These are phyloP conservation scores for Geranium incanum DNA, from an alignment of 441 rosid species.

Conservation along the genomic window DNA sequence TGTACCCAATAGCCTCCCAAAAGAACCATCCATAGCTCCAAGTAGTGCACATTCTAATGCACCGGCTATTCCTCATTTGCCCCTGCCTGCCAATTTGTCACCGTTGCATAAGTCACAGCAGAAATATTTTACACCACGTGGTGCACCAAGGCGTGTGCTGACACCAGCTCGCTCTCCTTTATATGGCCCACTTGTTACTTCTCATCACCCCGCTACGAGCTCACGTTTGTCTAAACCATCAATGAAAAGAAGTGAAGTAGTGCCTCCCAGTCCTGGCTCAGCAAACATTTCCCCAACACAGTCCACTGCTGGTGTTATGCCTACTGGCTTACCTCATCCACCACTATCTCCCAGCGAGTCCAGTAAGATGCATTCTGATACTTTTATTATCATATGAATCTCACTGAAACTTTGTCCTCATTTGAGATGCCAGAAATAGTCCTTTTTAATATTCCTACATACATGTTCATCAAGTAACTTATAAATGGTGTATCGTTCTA, in stretches of 20 bases:
- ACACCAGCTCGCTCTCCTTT: conserved; percentile 50
- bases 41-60: conserved; percentile 29
- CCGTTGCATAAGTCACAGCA: conserved; percentile 30
- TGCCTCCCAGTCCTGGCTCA: conserved; percentile 52
- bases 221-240: conserved; percentile 54
- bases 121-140: conserved; percentile 42
- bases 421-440: background rate
- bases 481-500: background rate
- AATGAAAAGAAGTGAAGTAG: conserved; percentile 39
- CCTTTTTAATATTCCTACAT: background rate
- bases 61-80: conserved; percentile 38
- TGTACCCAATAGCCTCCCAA: conserved; percentile 25
- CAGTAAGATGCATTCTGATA: conserved; percentile 33
- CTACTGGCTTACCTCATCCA: conserved; percentile 60
- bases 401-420: conserved; percentile 2
- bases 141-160: conserved; percentile 25
- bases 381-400: background rate
- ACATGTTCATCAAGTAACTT: background rate
- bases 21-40: conserved; percentile 36
- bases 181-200: conserved; percentile 45
- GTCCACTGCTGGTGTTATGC: conserved; percentile 38
- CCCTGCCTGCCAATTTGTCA: conserved; percentile 38
- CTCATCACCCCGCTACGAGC: conserved; percentile 53
- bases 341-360: conserved; percentile 67
- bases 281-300: conserved; percentile 64